Evolutionary conservation across 768 basidiomycete genomes (phyloP).

Genomic region (Lactarius evosmus): DNA sequence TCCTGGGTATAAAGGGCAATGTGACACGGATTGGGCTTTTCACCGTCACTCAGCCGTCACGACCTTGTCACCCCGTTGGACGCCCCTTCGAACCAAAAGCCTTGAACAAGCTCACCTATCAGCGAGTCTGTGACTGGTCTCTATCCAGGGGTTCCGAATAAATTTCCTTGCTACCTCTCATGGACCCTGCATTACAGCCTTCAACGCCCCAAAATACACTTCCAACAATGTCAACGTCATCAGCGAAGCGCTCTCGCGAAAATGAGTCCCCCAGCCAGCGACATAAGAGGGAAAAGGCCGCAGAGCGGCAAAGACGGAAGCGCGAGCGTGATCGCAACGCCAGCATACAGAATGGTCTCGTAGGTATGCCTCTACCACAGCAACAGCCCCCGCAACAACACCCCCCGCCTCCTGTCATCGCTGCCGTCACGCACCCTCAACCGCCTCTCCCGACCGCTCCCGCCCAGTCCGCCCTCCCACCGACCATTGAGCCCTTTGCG

Average conservation of each 20-base stretch:
- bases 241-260: slow-evolving; percentile 60
- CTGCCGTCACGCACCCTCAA: slow-evolving; percentile 23
- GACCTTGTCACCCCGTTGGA: slow-evolving; percentile 33
- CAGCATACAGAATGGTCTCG: slow-evolving; percentile 31
- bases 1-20: slow-evolving; percentile 30
- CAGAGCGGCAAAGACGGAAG: slow-evolving; percentile 80
- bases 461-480: slow-evolving; percentile 3
- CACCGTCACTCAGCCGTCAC: slow-evolving; percentile 36
- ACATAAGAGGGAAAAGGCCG: slow-evolving; percentile 81
- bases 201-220: slow-evolving; percentile 21
- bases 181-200: slow-evolving; percentile 29
- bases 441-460: slow-evolving; percentile 20
- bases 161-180: slow-evolving; percentile 16
- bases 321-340: slow-evolving; percentile 64
- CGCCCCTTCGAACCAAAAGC: slow-evolving; percentile 25
- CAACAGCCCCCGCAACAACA: slow-evolving; percentile 28
- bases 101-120: slow-evolving; percentile 4
- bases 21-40: slow-evolving; percentile 30
- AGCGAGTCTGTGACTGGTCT: slow-evolving; percentile 8
- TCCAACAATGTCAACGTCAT: slow-evolving; percentile 29
- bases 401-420: slow-evolving; percentile 17
- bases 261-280: slow-evolving; percentile 72
- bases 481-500: slow-evolving; percentile 41
- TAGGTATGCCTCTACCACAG: slow-evolving; percentile 31
- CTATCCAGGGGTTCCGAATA: slow-evolving; percentile 3